phyloP scores from a whole-genome alignment of 1,284 basidiomycete species.

The Cerioporus squamosus region DNA sequence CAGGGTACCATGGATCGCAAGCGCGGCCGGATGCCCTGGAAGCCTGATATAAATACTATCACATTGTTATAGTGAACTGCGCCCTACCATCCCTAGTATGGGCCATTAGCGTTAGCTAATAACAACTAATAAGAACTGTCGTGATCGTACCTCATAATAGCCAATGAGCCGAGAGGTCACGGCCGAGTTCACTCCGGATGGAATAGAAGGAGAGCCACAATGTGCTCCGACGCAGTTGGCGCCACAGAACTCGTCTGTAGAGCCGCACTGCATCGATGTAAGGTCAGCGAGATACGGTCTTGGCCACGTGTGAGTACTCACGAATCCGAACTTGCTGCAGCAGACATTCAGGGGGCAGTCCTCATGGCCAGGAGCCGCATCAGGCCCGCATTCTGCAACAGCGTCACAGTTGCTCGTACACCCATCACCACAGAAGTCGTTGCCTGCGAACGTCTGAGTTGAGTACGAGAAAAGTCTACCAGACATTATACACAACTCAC shows the following conservation, averaged over 20 bases:
- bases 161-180: neutral
- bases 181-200: neutral
- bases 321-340: constrained; percentile 10
- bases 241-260: constrained; percentile 18
- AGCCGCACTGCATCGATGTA: neutral
- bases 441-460: too few species aligned
- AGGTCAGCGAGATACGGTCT: neutral
- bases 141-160: neutral
- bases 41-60: too few species aligned
- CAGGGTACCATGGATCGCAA: neutral
- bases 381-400: constrained; percentile 18
- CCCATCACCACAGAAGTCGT: neutral
- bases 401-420: constrained; percentile 17
- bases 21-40: neutral
- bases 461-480: neutral
- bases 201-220: neutral
- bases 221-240: constrained; percentile 1
- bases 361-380: constrained; percentile 13
- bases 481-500: neutral
- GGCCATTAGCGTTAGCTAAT: too few species aligned
- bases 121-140: too few species aligned
- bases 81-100: too few species aligned
- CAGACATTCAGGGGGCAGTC: constrained; percentile 24
- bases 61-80: too few species aligned
- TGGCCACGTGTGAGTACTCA: neutral